Evolutionary conservation across 768 basidiomycete species (phyloP).

Genomic region (Mycena crocata): DNA sequence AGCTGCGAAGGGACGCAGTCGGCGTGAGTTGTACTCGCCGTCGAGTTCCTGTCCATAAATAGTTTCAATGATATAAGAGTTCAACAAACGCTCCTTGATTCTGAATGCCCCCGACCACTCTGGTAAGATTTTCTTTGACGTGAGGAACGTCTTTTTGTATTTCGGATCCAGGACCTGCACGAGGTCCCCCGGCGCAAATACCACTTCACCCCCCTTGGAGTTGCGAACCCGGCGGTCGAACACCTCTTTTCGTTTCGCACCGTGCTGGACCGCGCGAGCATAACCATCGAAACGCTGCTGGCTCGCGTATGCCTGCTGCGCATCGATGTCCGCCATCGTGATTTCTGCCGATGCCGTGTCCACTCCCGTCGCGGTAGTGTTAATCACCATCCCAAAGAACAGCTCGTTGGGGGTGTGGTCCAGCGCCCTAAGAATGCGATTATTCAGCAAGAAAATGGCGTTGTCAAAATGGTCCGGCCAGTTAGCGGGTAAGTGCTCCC

Average conservation of each 20-base stretch:
- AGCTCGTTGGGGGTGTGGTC: slow-evolving; percentile 46
- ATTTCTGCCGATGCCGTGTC: background rate
- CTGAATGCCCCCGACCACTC: slow-evolving; percentile 14
- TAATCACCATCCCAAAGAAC: slow-evolving; percentile 43
- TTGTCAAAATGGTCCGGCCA: slow-evolving; percentile 39
- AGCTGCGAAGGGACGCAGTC: background rate
- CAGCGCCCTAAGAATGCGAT: slow-evolving; percentile 37
- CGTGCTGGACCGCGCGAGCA: slow-evolving; percentile 36
- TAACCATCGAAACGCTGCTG: slow-evolving; percentile 46
- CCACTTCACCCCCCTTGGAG: slow-evolving; percentile 24
- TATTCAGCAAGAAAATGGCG: slow-evolving; percentile 36
- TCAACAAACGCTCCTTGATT: slow-evolving; percentile 11
- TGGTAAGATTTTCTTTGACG: slow-evolving; percentile 12
- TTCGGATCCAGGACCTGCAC: slow-evolving; percentile 23
- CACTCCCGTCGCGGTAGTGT: slow-evolving; percentile 35
- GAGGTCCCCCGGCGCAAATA: slow-evolving; percentile 39
- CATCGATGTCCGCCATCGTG: slow-evolving; percentile 15
- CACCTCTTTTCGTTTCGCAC: slow-evolving; percentile 23
- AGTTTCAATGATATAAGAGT: slow-evolving; percentile 16
- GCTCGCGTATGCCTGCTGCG: slow-evolving; percentile 42
- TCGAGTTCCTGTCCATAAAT: slow-evolving; percentile 10
- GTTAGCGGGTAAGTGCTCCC: slow-evolving; percentile 25
- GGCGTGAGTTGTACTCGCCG: slow-evolving; percentile 8
- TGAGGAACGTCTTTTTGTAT: slow-evolving; percentile 15
- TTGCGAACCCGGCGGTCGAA: background rate